Percentiles rank a stretch among this genome's conserved stretches.
phyloP scores from a whole-genome alignment of 805 yeast species.

The Lachancea thermotolerans region DNA sequence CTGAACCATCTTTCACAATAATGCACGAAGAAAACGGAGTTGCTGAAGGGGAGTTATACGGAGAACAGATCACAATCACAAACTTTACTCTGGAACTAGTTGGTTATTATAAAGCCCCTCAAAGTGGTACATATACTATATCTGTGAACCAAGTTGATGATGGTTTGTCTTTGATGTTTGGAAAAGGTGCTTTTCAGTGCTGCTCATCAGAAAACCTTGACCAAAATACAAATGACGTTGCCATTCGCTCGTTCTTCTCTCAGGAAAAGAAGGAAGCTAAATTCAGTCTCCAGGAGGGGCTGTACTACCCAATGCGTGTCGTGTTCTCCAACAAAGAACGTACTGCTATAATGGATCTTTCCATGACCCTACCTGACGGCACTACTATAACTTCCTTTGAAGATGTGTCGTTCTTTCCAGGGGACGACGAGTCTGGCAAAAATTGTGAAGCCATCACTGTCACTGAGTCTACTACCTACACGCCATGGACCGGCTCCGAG shows the following conservation, averaged over 20 bases:
- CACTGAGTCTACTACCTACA: too few relatives aligned
- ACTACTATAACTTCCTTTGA: not conserved
- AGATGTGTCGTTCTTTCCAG: not conserved
- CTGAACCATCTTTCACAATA: not conserved
- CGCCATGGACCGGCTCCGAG: too few relatives aligned
- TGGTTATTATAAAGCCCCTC: conserved; percentile 27
- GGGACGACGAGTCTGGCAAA: too few relatives aligned
- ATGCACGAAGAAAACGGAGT: not conserved
- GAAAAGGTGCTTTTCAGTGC: conserved; percentile 30
- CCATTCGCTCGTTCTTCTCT: not conserved
- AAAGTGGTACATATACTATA: conserved; percentile 29
- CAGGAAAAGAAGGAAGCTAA: not conserved
- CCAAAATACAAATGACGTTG: not conserved
- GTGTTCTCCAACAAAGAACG: not conserved
- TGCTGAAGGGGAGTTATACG: conserved; percentile 12
- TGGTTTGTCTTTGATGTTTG: conserved; percentile 25
- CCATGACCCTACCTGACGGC: not conserved
- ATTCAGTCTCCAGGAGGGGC: not conserved
- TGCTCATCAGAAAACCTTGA: conserved; percentile 16
- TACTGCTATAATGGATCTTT: not conserved
- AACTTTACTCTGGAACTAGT: conserved; percentile 23
- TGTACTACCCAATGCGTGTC: not conserved
- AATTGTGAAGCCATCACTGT: too few relatives aligned
- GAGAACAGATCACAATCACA: conserved; percentile 12
- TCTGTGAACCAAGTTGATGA: conserved; percentile 27